phyloP scores from a whole-genome alignment of 345 rosid species.

The Angophora floribunda region DNA sequence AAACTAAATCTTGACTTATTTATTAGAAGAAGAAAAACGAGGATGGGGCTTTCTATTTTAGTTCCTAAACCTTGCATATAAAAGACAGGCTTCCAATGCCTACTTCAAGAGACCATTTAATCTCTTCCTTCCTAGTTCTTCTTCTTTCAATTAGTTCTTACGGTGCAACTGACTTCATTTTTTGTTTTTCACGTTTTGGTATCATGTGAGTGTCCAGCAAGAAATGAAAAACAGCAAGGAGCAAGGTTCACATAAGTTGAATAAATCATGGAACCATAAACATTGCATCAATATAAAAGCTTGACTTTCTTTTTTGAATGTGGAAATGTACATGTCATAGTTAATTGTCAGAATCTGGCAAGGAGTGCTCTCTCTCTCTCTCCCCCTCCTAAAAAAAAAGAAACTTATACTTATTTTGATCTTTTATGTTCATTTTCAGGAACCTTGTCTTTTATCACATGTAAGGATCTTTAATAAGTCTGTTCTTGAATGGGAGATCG shows the following conservation, averaged over 20 bases:
- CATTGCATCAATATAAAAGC: neutral
- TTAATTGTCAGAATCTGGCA: neutral
- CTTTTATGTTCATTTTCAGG: conserved; percentile 30
- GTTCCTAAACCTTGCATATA: neutral
- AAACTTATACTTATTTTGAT: neutral
- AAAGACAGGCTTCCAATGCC: neutral
- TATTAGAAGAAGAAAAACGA: neutral
- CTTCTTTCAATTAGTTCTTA: neutral
- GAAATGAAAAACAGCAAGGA: neutral
- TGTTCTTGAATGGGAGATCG: conserved; percentile 85
- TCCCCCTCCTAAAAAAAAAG: neutral
- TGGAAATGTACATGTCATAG: neutral
- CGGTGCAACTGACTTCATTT: neutral
- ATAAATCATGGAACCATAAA: neutral
- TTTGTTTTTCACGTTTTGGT: neutral
- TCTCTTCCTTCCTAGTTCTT: neutral
- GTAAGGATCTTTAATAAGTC: conserved; percentile 74
- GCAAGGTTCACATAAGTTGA: neutral
- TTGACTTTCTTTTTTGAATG: neutral
- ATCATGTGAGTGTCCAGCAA: neutral
- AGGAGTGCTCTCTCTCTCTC: neutral
- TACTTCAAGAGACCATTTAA: neutral
- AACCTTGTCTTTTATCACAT: conserved; percentile 72
- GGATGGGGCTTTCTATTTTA: neutral
- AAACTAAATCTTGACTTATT: neutral